phyloP scores from a whole-genome alignment of 108 stramenopile species.

The Fistulifera solaris region DNA sequence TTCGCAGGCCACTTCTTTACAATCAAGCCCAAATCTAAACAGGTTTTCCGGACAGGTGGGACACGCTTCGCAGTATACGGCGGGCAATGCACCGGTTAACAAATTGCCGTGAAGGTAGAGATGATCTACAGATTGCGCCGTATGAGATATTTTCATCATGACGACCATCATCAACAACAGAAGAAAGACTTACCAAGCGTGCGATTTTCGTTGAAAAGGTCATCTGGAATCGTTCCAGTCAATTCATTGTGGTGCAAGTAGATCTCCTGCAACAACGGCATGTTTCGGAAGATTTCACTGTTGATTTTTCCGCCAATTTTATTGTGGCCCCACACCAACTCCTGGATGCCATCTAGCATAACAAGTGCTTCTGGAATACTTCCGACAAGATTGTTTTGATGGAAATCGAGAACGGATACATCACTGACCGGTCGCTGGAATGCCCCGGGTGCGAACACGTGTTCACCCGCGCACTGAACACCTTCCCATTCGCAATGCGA shows the following conservation, averaged over 20 bases:
- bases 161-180: too few relatives aligned
- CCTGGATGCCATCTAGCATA: constrained; percentile 2
- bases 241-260: background rate
- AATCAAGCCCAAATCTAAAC: constrained; percentile 2
- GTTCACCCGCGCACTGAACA: too few relatives aligned
- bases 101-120: background rate
- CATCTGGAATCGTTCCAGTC: background rate
- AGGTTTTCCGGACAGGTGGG: background rate
- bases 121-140: background rate
- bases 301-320: too few relatives aligned
- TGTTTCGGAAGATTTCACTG: too few relatives aligned
- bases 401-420: constrained; percentile 6
- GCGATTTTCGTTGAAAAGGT: too few relatives aligned
- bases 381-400: constrained; percentile 36
- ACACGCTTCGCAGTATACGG: constrained; percentile 1
- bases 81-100: constrained; percentile 2
- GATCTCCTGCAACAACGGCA: background rate
- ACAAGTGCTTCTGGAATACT: constrained; percentile 46
- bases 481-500: constrained; percentile 9
- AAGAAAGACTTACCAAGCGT: too few relatives aligned
- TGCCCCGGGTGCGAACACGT: too few relatives aligned
- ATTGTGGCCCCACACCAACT: too few relatives aligned
- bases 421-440: too few relatives aligned
- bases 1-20: background rate
- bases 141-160: too few relatives aligned